Evolutionary conservation across 2,329 filamentous ascomycete species (phyloP).

Genomic region (Biscogniauxia marginata): DNA sequence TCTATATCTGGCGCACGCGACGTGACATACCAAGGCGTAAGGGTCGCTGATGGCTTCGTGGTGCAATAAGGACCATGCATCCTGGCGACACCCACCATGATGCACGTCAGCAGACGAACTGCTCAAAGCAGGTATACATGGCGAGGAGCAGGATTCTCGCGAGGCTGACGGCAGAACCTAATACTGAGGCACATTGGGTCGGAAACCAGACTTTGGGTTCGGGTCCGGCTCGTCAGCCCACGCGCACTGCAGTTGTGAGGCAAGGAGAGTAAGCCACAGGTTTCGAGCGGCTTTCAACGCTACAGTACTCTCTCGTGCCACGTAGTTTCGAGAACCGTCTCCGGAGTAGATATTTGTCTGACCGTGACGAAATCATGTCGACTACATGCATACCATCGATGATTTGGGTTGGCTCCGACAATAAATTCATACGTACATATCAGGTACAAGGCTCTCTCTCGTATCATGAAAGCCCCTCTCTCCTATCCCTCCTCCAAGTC

Average conservation of each 20-base stretch:
- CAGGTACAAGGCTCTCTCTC: background rate
- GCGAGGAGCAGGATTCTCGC: background rate
- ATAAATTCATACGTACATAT: background rate
- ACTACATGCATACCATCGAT: background rate
- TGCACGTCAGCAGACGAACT: background rate
- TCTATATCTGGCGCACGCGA: background rate
- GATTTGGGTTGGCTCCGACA: background rate
- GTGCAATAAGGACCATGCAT: background rate
- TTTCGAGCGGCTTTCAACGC: background rate
- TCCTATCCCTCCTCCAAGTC: slow-evolving; percentile 10
- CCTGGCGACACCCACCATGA: background rate
- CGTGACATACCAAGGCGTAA: background rate
- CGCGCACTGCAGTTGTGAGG: background rate
- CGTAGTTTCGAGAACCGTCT: background rate
- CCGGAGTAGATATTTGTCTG: background rate
- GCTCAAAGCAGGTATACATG: background rate
- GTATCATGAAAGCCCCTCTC: background rate
- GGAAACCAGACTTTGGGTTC: background rate
- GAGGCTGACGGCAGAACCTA: background rate
- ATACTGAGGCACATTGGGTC: background rate
- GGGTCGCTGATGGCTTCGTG: background rate
- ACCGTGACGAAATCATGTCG: background rate
- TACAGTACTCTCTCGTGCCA: background rate
- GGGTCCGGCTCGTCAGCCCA: background rate
- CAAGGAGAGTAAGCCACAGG: background rate